Evolutionary conservation across 2,329 filamentous ascomycete species (phyloP).

Genomic region (Cladosporium sp.): DNA sequence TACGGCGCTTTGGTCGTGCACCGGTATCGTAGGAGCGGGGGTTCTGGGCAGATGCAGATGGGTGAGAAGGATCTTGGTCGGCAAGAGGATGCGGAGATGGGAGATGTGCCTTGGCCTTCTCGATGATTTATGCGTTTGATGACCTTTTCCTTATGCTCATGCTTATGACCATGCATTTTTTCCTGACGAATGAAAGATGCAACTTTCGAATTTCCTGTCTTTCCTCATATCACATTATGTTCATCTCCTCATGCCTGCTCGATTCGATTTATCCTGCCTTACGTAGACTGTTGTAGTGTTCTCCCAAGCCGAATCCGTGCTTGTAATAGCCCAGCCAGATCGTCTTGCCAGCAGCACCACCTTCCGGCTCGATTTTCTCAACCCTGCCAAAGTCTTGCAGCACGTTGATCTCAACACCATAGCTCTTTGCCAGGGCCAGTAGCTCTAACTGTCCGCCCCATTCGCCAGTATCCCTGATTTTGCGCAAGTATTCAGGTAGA

Average conservation of each 20-base stretch:
- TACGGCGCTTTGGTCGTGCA: conserved; percentile 5
- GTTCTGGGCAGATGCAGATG: not conserved
- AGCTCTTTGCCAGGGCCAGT: conserved; percentile 74
- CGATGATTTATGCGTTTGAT: not conserved
- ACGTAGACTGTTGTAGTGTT: conserved; percentile 90
- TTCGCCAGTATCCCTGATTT: conserved; percentile 81
- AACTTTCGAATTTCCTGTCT: not conserved
- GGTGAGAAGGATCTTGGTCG: not conserved
- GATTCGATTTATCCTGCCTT: conserved; percentile 19
- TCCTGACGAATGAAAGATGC: not conserved
- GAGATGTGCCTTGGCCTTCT: not conserved
- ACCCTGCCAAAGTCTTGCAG: conserved; percentile 75
- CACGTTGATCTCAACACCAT: conserved; percentile 75
- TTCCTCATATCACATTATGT: not conserved
- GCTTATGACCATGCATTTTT: not conserved
- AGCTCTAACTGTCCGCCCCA: conserved; percentile 96
- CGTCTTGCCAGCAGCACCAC: conserved; percentile 46
- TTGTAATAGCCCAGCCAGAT: conserved; percentile 94
- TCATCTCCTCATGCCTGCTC: not conserved
- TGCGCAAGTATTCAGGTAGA: conserved; percentile 64
- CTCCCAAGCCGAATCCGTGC: conserved; percentile 87
- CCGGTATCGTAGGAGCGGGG: not conserved
- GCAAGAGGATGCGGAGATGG: conserved; percentile 3
- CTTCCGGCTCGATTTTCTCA: conserved; percentile 63
- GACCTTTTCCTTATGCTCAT: too few species aligned